Evolutionary conservation across 139 green algal species (phyloP).

Genomic region (Coelastrella sp.): DNA sequence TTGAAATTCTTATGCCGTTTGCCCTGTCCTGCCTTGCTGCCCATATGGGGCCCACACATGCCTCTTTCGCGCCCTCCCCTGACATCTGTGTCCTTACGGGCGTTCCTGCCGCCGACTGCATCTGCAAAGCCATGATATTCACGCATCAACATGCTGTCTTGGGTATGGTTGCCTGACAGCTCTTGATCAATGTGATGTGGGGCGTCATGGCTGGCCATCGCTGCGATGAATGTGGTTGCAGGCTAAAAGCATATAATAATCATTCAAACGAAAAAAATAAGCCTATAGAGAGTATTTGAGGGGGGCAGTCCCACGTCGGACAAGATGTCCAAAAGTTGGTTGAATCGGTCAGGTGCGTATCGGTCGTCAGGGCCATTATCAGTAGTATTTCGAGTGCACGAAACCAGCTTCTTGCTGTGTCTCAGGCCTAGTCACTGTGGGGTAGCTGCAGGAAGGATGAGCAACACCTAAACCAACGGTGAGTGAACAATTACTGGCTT

Average conservation of each 20-base stretch:
- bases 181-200: neutral
- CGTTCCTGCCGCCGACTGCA: neutral
- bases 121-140: neutral
- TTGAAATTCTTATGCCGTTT: conserved; percentile 38
- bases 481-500: no score
- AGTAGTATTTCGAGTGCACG: no score
- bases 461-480: no score
- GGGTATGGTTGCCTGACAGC: neutral
- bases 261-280: neutral
- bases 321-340: neutral
- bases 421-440: no score
- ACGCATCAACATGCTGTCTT: neutral
- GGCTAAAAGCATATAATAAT: neutral
- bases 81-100: neutral
- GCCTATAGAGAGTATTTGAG: no score
- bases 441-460: no score
- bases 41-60: neutral
- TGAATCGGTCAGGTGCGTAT: no score
- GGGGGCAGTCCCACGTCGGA: neutral
- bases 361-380: no score
- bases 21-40: neutral
- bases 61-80: neutral
- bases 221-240: neutral
- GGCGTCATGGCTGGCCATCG: neutral
- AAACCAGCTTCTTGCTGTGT: no score